Evolutionary conservation across 495 filamentous ascomycete genomes (phyloP), one percentile per base, ranked within the genome.

Genomic region (Aspergillus cristatus): DNA sequence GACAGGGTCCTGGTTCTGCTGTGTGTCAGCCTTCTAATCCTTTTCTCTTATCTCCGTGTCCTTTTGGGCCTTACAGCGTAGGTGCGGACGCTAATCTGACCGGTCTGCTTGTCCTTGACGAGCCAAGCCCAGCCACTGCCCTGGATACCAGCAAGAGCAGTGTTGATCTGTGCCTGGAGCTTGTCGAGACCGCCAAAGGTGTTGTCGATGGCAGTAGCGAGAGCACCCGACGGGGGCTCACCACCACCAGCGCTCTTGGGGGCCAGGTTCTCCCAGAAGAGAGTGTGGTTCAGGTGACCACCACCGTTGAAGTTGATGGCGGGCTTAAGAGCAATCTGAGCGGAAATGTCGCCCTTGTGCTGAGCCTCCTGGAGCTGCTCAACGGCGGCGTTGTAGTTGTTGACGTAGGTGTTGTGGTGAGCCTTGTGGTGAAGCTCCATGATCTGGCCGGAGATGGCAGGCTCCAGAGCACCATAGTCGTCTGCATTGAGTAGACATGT

Each of bases 251-350:
- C 62, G 40, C 50, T 69, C 36, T 80, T 82, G 10, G 88, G 88
- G 4, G 86, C 81, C 37, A 95, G 60, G 65, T 91, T 91, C 72
- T 88, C 78, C 88, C 88, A 95, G 71, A 94, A 95, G 15, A 95
- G 74, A 18, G 78, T 74, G 70, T 95, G 88, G 69, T 94, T 94
- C 60, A 90, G 70, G 69, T 95, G 87, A 35, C 88, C 88, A 54
- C 86, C 88, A 36, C 93, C 91, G 67, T 98, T 78, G 76, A 98
- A 98, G 74, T 93, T 97, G 69, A 98, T 81, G 40, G 85, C 58
- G 0, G 89, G 82, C 53, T 89, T 86, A 29, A 93, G 65, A 7
- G 82, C 73, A 49, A 94, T 89, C 47, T 87, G 81, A 26, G 79
- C 68, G 24, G 74, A 38, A 43, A 79, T 71, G 57, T 79, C 63